phyloP scores from a whole-genome alignment of 140 eudicot genomes.

The Cichorium intybus region DNA sequence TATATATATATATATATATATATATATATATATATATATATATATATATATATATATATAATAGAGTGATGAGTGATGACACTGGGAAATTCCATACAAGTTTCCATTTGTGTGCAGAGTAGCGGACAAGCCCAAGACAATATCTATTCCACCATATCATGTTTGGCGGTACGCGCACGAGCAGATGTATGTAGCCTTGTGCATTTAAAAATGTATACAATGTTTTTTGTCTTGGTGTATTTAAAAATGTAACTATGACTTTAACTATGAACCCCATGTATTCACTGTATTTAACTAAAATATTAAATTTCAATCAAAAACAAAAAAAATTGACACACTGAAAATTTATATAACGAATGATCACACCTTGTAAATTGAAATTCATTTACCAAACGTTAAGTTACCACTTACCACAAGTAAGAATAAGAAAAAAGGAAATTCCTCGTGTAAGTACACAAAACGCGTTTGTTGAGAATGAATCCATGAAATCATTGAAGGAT shows the following conservation, averaged over 20 bases:
- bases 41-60: too few species aligned
- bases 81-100: neutral
- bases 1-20: too few species aligned
- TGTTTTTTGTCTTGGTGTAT: neutral
- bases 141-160: neutral
- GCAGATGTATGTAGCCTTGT: neutral
- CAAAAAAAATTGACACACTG: too few species aligned
- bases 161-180: conserved; percentile 7
- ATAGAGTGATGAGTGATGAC: too few species aligned
- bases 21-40: too few species aligned
- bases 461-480: conserved; percentile 18
- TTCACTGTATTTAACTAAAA: neutral
- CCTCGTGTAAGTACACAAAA: neutral
- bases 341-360: too few species aligned
- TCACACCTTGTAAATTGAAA: too few species aligned
- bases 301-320: too few species aligned
- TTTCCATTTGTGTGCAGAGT: neutral
- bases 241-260: too few species aligned
- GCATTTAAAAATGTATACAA: neutral
- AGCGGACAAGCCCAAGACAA: neutral
- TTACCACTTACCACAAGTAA: neutral
- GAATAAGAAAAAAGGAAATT: neutral
- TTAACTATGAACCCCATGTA: neutral
- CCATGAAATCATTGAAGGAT: conserved; percentile 12
- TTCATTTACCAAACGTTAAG: neutral